Conservation (phyloP, 805 yeast genomes). For the Scheffersomyces lignosus region DNA sequence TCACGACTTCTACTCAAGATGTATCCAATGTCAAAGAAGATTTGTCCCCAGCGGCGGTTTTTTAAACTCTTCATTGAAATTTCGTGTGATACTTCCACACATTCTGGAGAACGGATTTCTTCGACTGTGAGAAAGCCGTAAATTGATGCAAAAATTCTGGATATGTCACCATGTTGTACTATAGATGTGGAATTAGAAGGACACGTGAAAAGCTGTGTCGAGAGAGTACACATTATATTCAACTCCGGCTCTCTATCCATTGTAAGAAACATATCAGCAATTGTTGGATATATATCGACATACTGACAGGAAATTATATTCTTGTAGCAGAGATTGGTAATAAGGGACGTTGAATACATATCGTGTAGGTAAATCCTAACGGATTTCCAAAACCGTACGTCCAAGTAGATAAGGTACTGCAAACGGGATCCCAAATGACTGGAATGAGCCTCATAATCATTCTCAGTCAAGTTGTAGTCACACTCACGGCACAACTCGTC, state of each 20-base stretch:
- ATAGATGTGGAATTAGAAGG: conserved; percentile 75
- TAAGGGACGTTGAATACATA: conserved; percentile 61
- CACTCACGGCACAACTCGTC: conserved; percentile 45
- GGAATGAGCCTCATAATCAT: conserved; percentile 23
- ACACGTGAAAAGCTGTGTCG: conserved; percentile 87
- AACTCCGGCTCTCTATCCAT: conserved; percentile 88
- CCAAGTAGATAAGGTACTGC: conserved; percentile 62
- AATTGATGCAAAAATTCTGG: conserved; percentile 60
- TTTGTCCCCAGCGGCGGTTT: conserved; percentile 74
- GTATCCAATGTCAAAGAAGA: conserved; percentile 77
- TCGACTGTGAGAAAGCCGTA: conserved; percentile 62
- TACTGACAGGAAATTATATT: conserved; percentile 71
- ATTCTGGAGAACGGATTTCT: conserved; percentile 45
- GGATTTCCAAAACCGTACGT: conserved; percentile 69
- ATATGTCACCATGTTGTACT: conserved; percentile 61
- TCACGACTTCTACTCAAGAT: conserved; percentile 68
- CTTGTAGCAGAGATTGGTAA: conserved; percentile 59
- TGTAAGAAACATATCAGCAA: conserved; percentile 66
- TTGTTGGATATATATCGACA: conserved; percentile 76
- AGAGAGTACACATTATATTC: conserved; percentile 68
- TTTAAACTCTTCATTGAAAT: conserved; percentile 51
- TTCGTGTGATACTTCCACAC: conserved; percentile 36
- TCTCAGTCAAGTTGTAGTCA: conserved; percentile 38
- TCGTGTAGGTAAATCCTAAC: conserved; percentile 60
- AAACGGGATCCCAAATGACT: conserved; percentile 52